phyloP scores from a whole-genome alignment of 179 eudicot genomes.

The Camellia oleifera region DNA sequence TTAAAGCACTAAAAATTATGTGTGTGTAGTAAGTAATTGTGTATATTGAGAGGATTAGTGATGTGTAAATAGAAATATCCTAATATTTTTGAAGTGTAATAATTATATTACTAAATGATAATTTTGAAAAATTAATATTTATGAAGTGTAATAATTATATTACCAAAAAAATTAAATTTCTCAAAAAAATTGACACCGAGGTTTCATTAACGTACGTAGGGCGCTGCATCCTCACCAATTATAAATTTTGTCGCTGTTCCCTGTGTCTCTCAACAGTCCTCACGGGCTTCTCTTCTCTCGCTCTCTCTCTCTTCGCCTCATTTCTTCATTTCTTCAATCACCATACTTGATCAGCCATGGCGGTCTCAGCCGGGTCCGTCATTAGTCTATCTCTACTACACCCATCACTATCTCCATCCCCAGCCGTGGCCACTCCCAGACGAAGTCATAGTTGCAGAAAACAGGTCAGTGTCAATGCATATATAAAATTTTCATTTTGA shows the following conservation, averaged over 20 bases:
- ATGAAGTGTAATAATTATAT: no score
- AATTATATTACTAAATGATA: no score
- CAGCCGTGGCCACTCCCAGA: background rate
- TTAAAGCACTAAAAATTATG: no score
- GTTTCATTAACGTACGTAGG: no score
- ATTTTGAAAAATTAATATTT: no score
- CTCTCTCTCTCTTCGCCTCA: background rate
- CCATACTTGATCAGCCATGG: constrained; percentile 17
- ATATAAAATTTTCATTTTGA: background rate
- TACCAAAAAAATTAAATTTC: no score
- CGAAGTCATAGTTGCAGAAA: background rate
- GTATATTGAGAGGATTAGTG: no score
- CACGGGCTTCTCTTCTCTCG: background rate
- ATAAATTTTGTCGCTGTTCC: constrained; percentile 6
- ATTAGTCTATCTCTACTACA: constrained; percentile 13
- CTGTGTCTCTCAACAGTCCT: background rate
- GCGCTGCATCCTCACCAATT: background rate
- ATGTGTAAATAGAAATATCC: no score
- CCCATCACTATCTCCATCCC: constrained; percentile 13
- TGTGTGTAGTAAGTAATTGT: no score
- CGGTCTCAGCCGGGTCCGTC: constrained; percentile 20
- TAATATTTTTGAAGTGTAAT: no score
- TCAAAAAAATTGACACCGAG: no score
- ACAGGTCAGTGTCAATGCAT: constrained; percentile 12
- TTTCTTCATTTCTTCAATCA: background rate